Percentiles rank a stretch among this genome's conserved stretches.
These are phyloP conservation scores for Trebouxiophyceae sp. DNA, from an alignment of 163 green algal species.

Conservation along the genomic window DNA sequence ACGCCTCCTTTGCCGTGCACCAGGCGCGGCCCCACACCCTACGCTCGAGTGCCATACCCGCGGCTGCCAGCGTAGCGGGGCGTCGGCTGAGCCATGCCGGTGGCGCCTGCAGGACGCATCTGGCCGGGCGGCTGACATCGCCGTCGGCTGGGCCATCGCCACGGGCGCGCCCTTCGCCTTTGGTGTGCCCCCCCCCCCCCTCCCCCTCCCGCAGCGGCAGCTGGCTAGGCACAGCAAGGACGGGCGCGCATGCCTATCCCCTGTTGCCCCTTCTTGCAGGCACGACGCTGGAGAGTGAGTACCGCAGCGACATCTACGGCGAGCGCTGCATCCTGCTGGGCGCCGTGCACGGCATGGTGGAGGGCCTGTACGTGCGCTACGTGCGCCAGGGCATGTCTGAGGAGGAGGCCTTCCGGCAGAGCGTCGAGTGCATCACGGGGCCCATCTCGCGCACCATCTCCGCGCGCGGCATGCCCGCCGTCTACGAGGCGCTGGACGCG, in stretches of 20 bases:
- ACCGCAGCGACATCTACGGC: slow-evolving; percentile 99
- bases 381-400: slow-evolving; percentile 69
- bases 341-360: slow-evolving; percentile 96
- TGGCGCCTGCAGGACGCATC: slow-evolving; percentile 88
- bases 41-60: no score
- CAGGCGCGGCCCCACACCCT: slow-evolving; percentile 66
- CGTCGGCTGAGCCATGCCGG: no score
- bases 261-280: slow-evolving; percentile 19
- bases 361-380: slow-evolving; percentile 92
- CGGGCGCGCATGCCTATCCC: no score
- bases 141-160: slow-evolving; percentile 94
- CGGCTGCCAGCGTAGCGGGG: no score
- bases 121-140: slow-evolving; percentile 88
- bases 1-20: slow-evolving; percentile 96
- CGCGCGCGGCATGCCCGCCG: slow-evolving; percentile 76
- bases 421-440: slow-evolving; percentile 96
- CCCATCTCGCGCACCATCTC: slow-evolving; percentile 92
- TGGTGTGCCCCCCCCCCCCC: slow-evolving; percentile 22
- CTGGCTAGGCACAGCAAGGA: slow-evolving; percentile 18
- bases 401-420: slow-evolving; percentile 95
- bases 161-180: slow-evolving; percentile 97
- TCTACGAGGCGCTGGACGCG: slow-evolving; percentile 86
- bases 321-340: slow-evolving; percentile 97
- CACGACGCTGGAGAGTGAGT: slow-evolving; percentile 98
- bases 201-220: neutral